These are phyloP conservation scores for Acacia melanoxylon DNA, from an alignment of 306 rosid species.

Conservation along the genomic window DNA sequence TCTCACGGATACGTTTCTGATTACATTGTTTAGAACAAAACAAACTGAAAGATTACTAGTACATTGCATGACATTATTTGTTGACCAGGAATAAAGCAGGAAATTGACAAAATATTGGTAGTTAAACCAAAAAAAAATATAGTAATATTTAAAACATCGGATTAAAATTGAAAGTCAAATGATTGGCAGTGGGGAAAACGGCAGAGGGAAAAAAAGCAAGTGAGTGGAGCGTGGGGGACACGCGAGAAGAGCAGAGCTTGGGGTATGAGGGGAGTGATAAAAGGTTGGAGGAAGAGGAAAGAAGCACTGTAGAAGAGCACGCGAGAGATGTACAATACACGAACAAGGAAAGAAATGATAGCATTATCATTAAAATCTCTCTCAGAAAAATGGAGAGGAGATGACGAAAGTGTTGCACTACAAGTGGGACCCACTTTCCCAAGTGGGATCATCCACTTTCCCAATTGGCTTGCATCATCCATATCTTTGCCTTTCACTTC, in stretches of 20 bases:
- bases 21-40: background rate
- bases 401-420: background rate
- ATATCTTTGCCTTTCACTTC: conserved; percentile 1
- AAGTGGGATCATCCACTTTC: background rate
- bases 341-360: conserved; percentile 32
- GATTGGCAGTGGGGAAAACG: background rate
- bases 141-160: background rate
- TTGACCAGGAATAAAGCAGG: background rate
- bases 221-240: background rate
- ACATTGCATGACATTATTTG: background rate
- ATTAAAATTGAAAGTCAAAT: background rate
- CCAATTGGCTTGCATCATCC: background rate
- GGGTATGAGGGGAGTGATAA: background rate
- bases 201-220: background rate
- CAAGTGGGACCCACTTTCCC: background rate
- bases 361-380: conserved; percentile 40
- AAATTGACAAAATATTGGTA: background rate
- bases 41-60: background rate
- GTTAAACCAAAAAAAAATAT: background rate
- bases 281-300: background rate
- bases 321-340: conserved; percentile 36
- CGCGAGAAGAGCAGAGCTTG: background rate
- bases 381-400: background rate
- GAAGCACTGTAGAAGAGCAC: conserved; percentile 49
- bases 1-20: background rate